phyloP scores from a whole-genome alignment of 345 rosid genomes.

The Bruguiera sexangula region DNA sequence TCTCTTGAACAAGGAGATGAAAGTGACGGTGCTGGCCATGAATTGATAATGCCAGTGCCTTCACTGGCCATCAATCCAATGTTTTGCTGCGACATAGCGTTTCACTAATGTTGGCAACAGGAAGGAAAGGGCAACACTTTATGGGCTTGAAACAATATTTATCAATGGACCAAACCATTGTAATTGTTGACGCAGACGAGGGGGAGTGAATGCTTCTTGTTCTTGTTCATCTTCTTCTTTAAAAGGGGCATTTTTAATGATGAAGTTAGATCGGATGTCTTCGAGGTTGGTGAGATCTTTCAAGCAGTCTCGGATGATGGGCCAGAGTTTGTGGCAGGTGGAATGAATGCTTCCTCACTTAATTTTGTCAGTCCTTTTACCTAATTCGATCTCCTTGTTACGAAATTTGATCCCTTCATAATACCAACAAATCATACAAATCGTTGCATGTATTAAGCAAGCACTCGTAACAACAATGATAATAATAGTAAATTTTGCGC shows the following conservation, averaged over 20 bases:
- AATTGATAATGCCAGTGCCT: not conserved
- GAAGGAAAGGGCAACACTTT: conserved; percentile 2
- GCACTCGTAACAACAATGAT: too few relatives aligned
- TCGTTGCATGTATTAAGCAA: too few relatives aligned
- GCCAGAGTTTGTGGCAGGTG: conserved; percentile 6
- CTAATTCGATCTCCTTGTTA: too few relatives aligned
- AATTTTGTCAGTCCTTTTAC: not conserved
- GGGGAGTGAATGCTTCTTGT: not conserved
- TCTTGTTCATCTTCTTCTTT: not conserved
- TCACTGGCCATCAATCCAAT: conserved; percentile 2
- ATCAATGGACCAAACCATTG: conserved; percentile 35
- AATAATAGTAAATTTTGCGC: too few relatives aligned
- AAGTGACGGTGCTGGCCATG: not conserved
- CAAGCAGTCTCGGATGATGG: conserved; percentile 17
- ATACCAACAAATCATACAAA: too few relatives aligned
- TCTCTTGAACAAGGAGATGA: conserved; percentile 6
- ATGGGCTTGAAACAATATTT: conserved; percentile 27
- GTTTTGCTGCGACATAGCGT: conserved; percentile 18
- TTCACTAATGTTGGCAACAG: conserved; percentile 17
- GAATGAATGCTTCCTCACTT: conserved; percentile 16
- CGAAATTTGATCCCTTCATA: too few relatives aligned
- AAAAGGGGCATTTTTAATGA: not conserved
- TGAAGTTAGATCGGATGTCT: conserved; percentile 29
- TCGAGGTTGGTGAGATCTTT: conserved; percentile 35
- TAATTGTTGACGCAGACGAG: conserved; percentile 19